A percentile compares a stretch with the other conserved stretches of the same genome.
Conservation (phyloP, 2,329 filamentous ascomycete species). For the Paracorniculantispora psalliotae region DNA sequence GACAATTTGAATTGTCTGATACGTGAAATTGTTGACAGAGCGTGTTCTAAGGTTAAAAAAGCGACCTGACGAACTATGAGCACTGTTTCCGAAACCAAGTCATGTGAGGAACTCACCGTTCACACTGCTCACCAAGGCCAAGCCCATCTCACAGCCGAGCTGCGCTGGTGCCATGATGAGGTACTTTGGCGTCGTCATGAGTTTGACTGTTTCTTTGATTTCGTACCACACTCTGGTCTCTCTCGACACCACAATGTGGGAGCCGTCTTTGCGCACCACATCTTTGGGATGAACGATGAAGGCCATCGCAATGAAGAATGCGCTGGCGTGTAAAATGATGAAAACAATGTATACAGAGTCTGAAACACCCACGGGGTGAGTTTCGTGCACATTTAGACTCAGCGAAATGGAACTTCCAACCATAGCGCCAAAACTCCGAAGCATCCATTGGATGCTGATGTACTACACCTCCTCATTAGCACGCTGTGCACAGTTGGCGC, state of each 20-base stretch:
- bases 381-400: constrained; percentile 9
- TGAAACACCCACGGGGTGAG: constrained; percentile 4
- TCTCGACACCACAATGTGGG: background rate
- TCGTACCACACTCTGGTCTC: background rate
- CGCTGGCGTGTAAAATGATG: constrained; percentile 9
- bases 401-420: constrained; percentile 14
- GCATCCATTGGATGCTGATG: constrained; percentile 13
- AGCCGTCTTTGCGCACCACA: constrained; percentile 1
- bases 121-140: constrained; percentile 4
- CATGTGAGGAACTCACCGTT: background rate
- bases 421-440: constrained; percentile 9
- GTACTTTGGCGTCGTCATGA: constrained; percentile 6
- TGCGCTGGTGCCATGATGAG: constrained; percentile 8
- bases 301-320: constrained; percentile 2
- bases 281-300: constrained; percentile 9
- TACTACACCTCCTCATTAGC: background rate
- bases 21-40: constrained; percentile 2
- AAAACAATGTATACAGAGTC: constrained; percentile 15
- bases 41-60: constrained; percentile 1
- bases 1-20: constrained; percentile 8
- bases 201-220: constrained; percentile 7
- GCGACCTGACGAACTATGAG: background rate
- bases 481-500: background rate
- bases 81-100: background rate
- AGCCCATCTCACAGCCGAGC: constrained; percentile 10